A percentile compares a stretch with the other conserved stretches of the same genome.
These are phyloP conservation scores for Vanilla planifolia DNA, from an alignment of 106 monocot genomes.

Conservation along the genomic window DNA sequence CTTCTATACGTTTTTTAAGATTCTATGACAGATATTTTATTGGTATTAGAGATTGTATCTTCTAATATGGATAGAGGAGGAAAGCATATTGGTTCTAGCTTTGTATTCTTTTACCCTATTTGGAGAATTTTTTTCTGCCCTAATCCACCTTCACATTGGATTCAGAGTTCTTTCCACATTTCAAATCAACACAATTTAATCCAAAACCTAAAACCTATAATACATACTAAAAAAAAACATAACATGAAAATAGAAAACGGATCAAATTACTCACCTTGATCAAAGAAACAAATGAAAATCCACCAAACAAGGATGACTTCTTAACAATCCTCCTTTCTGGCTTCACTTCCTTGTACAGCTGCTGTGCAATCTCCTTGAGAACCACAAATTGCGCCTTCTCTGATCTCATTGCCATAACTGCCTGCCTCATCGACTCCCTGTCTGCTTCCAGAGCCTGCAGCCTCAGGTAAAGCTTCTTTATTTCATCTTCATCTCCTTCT, in stretches of 20 bases:
- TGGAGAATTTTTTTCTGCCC: too few species aligned
- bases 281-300: constrained; percentile 28
- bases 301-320: constrained; percentile 21
- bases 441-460: constrained; percentile 70
- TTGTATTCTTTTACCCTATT: too few species aligned
- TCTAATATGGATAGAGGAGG: too few species aligned
- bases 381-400: constrained; percentile 67
- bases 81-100: too few species aligned
- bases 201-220: too few species aligned
- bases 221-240: too few species aligned
- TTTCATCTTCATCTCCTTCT: constrained; percentile 17
- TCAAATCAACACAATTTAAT: neutral
- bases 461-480: constrained; percentile 50
- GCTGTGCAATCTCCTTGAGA: constrained; percentile 67
- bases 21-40: too few species aligned
- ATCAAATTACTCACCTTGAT: constrained; percentile 34
- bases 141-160: too few species aligned
- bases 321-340: constrained; percentile 34
- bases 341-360: constrained; percentile 40
- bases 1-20: too few species aligned
- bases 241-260: neutral
- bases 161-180: too few species aligned
- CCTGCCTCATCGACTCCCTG: constrained; percentile 62
- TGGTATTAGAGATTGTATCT: too few species aligned
- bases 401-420: constrained; percentile 41